phyloP scores from a whole-genome alignment of 1,284 basidiomycete genomes.

The Leccinum solheimii region DNA sequence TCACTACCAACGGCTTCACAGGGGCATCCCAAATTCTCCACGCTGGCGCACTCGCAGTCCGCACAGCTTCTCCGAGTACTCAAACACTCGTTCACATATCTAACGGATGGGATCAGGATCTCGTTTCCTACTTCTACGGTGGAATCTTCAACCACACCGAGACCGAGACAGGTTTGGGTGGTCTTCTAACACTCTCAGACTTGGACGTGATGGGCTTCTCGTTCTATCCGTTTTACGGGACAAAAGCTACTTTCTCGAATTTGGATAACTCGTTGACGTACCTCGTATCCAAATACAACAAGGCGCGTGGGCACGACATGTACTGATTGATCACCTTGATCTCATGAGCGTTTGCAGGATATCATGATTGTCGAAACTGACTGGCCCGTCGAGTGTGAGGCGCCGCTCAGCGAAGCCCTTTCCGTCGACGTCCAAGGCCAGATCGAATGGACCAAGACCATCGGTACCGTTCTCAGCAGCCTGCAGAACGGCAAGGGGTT shows the following conservation, averaged over 20 bases:
- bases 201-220: constrained; percentile 16
- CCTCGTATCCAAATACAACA: constrained; percentile 13
- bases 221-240: constrained; percentile 15
- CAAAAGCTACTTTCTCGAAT: constrained; percentile 9
- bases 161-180: constrained; percentile 2
- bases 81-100: constrained; percentile 13
- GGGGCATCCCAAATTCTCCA: constrained; percentile 18
- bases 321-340: background rate
- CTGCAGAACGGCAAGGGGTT: constrained; percentile 8
- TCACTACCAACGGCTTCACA: constrained; percentile 13
- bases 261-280: constrained; percentile 1
- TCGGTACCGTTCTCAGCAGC: background rate
- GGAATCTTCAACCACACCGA: constrained; percentile 7
- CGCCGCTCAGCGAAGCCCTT: constrained; percentile 16
- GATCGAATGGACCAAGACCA: constrained; percentile 5
- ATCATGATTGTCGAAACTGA: constrained; percentile 21
- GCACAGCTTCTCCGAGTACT: constrained; percentile 16
- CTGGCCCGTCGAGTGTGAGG: constrained; percentile 14
- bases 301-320: constrained; percentile 7
- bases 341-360: constrained; percentile 12
- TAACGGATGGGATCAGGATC: constrained; percentile 9
- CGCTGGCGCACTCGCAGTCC: constrained; percentile 18
- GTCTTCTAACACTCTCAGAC: constrained; percentile 6
- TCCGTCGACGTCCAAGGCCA: constrained; percentile 8
- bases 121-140: constrained; percentile 11